Percentiles rank a stretch among this genome's conserved stretches.
Conservation (phyloP, 768 basidiomycete species). For the Rhodosporidiobolus odoratus region DNA sequence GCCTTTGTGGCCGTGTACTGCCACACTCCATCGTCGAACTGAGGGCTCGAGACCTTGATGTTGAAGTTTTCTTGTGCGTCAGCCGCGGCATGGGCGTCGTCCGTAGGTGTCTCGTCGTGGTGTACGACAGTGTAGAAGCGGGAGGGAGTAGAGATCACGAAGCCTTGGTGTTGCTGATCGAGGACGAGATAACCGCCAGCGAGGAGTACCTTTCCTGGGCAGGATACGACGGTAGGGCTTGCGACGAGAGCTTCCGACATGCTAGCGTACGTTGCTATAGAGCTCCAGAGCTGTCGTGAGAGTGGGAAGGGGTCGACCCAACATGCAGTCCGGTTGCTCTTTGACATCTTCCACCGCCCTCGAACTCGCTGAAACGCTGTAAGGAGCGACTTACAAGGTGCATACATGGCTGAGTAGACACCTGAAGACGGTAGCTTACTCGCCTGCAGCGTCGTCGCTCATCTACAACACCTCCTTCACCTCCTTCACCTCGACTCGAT, state of each 20-base stretch:
- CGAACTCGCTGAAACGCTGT: no score
- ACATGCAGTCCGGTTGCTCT: no score
- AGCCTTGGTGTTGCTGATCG: slow-evolving; percentile 74
- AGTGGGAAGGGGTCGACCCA: not conserved
- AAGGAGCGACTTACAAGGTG: no score
- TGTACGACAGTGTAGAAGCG: slow-evolving; percentile 81
- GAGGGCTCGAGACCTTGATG: slow-evolving; percentile 78
- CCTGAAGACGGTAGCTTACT: no score
- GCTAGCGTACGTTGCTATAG: not conserved
- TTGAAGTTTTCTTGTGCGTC: slow-evolving; percentile 45
- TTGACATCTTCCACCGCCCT: no score
- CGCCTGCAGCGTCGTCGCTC: no score
- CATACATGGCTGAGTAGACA: no score
- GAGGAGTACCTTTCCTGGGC: slow-evolving; percentile 89
- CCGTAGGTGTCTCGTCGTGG: not conserved
- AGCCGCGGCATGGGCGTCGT: not conserved
- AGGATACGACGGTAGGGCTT: slow-evolving; percentile 66
- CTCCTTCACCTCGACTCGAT: no score
- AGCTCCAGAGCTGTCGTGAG: not conserved
- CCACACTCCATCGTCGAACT: slow-evolving; percentile 64
- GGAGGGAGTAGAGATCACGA: slow-evolving; percentile 86
- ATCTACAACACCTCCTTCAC: no score
- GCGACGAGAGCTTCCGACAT: not conserved
- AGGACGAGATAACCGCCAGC: slow-evolving; percentile 97
- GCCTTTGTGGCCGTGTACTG: slow-evolving; percentile 24